Evolutionary conservation across 2,329 filamentous ascomycete species (phyloP).

Genomic region (Thielaviopsis cerberus): DNA sequence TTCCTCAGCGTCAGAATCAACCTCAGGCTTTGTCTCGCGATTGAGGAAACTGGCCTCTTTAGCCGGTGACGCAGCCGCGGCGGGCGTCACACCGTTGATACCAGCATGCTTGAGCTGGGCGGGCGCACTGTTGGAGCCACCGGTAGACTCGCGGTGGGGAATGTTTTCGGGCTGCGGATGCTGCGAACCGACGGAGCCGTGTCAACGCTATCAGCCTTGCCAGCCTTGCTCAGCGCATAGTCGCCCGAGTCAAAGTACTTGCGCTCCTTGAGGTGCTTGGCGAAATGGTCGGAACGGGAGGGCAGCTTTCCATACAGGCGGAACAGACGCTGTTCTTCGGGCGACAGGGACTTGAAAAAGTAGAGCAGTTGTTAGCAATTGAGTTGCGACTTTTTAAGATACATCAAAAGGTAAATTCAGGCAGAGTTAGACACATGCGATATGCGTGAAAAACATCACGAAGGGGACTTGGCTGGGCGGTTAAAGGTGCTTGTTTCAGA

Average conservation of each 20-base stretch:
- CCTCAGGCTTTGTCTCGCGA: conserved; percentile 52
- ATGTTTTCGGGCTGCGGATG: conserved; percentile 93
- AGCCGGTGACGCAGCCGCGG: conserved; percentile 48
- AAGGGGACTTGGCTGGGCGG: no score
- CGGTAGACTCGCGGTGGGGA: conserved; percentile 45
- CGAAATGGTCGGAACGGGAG: conserved; percentile 85
- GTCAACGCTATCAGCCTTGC: conserved; percentile 85
- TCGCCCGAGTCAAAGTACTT: conserved; percentile 97
- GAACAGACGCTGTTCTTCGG: conserved; percentile 92
- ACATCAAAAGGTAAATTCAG: neutral
- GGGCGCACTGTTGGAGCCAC: conserved; percentile 21
- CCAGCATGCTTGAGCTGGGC: conserved; percentile 22
- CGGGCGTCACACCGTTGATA: conserved; percentile 18
- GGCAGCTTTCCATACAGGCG: conserved; percentile 95
- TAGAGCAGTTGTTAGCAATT: conserved; percentile 9
- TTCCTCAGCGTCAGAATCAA: conserved; percentile 9
- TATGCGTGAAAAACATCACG: neutral
- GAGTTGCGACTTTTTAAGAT: neutral
- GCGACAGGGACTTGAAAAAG: conserved; percentile 54
- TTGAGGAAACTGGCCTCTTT: conserved; percentile 83
- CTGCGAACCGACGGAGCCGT: conserved; percentile 80
- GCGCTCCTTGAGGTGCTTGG: conserved; percentile 97
- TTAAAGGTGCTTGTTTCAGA: neutral
- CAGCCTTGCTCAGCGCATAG: conserved; percentile 91
- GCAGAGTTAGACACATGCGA: neutral